Percentiles rank a stretch among this genome's conserved stretches.
Conservation (phyloP, 306 rosid genomes). For the Cucumis sativus region Cucumber_9930_V3 NC_026659.2:24425501-24426000, state of each 20-base stretch:
- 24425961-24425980: constrained; percentile 74
- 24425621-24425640: constrained; percentile 61
- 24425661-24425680: constrained; percentile 59
- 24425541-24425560: constrained; percentile 76
- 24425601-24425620: constrained; percentile 53
- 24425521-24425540: constrained; percentile 55
- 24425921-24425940: constrained; percentile 53
- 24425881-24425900: constrained; percentile 67
- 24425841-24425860: constrained; percentile 26
- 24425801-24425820: constrained; percentile 71
- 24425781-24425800: constrained; percentile 65
- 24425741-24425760: constrained; percentile 62
- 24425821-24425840: constrained; percentile 56
- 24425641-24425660: constrained; percentile 51
- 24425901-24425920: constrained; percentile 53
- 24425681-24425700: constrained; percentile 70
- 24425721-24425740: constrained; percentile 51
- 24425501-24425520: constrained; percentile 56
- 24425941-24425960: constrained; percentile 81
- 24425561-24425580: constrained; percentile 83
- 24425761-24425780: constrained; percentile 85
- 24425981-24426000: constrained; percentile 63
- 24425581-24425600: constrained; percentile 82
- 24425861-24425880: constrained; percentile 48
- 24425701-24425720: constrained; percentile 45